A percentile compares a stretch with the other conserved stretches of the same genome.
Evolutionary conservation across 1,139 yeast species (phyloP).

Genomic region (Sugiyamaella pinicola): DNA sequence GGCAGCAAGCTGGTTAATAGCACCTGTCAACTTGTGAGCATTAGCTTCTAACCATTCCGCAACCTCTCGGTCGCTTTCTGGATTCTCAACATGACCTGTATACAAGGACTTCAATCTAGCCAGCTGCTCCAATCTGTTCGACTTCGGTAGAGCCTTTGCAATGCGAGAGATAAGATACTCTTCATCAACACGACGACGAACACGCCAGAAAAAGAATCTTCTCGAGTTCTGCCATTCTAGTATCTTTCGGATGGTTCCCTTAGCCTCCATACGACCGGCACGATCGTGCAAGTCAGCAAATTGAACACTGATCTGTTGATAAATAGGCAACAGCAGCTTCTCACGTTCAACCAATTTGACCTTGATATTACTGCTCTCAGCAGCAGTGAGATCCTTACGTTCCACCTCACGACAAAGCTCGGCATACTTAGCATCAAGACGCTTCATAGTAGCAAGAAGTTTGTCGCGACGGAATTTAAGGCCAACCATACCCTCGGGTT

Average conservation of each 20-base stretch:
- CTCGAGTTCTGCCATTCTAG: conserved; percentile 86
- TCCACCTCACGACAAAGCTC: conserved; percentile 60
- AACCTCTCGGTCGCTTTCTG: conserved; percentile 73
- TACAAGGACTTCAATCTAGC: conserved; percentile 89
- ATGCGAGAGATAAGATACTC: conserved; percentile 81
- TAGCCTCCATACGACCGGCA: conserved; percentile 95
- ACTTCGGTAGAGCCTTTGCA: conserved; percentile 60
- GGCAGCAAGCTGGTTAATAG: conserved; percentile 56
- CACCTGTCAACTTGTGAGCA: conserved; percentile 62
- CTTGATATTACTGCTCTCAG: conserved; percentile 66
- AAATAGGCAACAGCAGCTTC: conserved; percentile 76
- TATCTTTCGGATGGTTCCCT: conserved; percentile 85
- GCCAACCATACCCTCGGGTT: conserved; percentile 99
- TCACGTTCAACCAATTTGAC: conserved; percentile 77
- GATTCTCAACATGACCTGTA: conserved; percentile 66
- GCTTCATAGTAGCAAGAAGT: conserved; percentile 81
- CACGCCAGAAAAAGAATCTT: conserved; percentile 98
- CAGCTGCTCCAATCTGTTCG: conserved; percentile 76
- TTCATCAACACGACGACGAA: conserved; percentile 93
- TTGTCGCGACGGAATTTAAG: conserved; percentile 95
- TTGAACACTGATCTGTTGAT: conserved; percentile 90
- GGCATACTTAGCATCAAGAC: conserved; percentile 78
- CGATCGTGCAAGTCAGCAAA: conserved; percentile 98
- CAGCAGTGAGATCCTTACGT: conserved; percentile 56
- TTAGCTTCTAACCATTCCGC: conserved; percentile 86